Percentiles rank a stretch among this genome's conserved stretches.
phyloP scores from a whole-genome alignment of 2,329 filamentous ascomycete species.

The Diaporthe batatas region DNA sequence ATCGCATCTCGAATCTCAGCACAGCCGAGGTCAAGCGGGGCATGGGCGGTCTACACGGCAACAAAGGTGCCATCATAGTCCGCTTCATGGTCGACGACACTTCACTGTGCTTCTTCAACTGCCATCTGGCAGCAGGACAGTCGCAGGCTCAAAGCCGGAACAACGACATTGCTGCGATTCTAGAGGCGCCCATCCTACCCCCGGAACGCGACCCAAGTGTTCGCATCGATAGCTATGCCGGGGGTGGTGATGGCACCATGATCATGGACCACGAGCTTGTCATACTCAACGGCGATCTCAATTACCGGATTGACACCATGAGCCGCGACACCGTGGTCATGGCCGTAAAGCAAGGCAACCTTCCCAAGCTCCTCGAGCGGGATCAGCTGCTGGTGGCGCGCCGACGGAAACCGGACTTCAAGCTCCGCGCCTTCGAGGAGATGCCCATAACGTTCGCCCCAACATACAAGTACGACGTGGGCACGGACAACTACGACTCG shows the following conservation, averaged over 20 bases:
- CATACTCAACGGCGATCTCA: constrained; percentile 94
- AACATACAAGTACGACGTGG: constrained; percentile 99
- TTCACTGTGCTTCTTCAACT: constrained; percentile 96
- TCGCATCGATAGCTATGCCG: constrained; percentile 83
- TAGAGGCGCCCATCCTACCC: constrained; percentile 84
- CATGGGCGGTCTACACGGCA: constrained; percentile 94
- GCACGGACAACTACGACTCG: constrained; percentile 92
- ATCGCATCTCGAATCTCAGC: constrained; percentile 81
- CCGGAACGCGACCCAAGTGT: constrained; percentile 75
- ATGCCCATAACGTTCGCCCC: constrained; percentile 91
- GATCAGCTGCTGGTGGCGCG: constrained; percentile 93
- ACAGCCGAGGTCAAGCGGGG: constrained; percentile 92
- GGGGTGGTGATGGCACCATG: constrained; percentile 95
- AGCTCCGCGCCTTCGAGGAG: constrained; percentile 91
- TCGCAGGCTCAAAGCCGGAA: constrained; percentile 91
- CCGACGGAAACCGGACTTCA: constrained; percentile 90
- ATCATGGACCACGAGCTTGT: constrained; percentile 98
- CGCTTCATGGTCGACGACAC: constrained; percentile 96
- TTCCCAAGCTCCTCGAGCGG: constrained; percentile 88
- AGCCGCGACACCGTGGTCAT: constrained; percentile 92
- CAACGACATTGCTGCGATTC: constrained; percentile 90
- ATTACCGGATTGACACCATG: constrained; percentile 98
- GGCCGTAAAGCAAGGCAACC: constrained; percentile 84
- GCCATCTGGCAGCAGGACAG: constrained; percentile 95
- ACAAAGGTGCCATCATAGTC: constrained; percentile 93